A percentile compares a stretch with the other conserved stretches of the same genome.
Evolutionary conservation across 495 filamentous ascomycete species (phyloP).

Genomic region (Melanomma pulvis-pyrius): DNA sequence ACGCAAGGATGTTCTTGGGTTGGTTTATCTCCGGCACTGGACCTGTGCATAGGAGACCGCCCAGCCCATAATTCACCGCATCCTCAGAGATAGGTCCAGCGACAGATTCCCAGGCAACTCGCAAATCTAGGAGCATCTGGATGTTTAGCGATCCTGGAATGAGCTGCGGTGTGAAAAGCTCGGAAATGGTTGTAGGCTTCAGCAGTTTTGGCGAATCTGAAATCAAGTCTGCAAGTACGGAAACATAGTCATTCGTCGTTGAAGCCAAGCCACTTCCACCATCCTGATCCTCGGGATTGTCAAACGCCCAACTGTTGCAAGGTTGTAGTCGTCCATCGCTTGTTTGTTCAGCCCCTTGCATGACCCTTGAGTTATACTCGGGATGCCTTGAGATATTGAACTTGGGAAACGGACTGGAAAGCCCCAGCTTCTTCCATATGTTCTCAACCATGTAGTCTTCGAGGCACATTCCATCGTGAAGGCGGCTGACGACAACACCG

Average conservation of each 20-base stretch:
- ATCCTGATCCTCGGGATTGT: not conserved
- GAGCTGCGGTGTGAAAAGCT: not conserved
- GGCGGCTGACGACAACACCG: constrained; percentile 7
- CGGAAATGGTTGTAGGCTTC: constrained; percentile 1
- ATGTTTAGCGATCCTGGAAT: too few species aligned
- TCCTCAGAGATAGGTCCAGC: not conserved
- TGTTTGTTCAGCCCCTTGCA: too few species aligned
- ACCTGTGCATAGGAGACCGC: too few species aligned
- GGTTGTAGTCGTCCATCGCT: too few species aligned
- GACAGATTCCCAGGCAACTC: not conserved
- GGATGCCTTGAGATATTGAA: not conserved
- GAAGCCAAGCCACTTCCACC: not conserved
- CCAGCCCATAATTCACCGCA: too few species aligned
- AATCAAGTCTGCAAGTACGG: constrained; percentile 15
- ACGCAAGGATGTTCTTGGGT: not conserved
- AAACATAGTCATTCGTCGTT: constrained; percentile 6
- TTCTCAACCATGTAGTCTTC: constrained; percentile 13
- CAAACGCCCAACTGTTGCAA: too few species aligned
- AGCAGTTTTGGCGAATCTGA: constrained; percentile 12
- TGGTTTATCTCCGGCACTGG: too few species aligned
- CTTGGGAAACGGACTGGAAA: constrained; percentile 5
- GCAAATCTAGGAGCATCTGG: too few species aligned
- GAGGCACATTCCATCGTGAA: not conserved
- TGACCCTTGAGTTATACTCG: too few species aligned
- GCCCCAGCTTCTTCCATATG: constrained; percentile 11